Evolutionary conservation across 139 green algal species (phyloP).

Genomic region (Nannochloris sp.): DNA sequence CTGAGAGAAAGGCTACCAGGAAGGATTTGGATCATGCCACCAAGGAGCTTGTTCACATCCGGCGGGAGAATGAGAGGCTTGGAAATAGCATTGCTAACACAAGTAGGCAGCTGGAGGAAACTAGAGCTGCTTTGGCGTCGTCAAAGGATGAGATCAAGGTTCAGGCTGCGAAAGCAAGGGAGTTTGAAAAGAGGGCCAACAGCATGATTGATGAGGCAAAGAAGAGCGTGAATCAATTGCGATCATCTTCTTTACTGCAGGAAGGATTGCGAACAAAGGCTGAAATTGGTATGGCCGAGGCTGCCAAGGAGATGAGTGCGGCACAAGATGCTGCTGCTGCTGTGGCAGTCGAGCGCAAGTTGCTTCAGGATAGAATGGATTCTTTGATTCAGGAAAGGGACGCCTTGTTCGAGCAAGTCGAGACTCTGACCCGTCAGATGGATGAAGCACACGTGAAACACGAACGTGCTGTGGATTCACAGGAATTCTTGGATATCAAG

Average conservation of each 20-base stretch:
- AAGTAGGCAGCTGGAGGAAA: slow-evolving; percentile 1
- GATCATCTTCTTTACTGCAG: not conserved
- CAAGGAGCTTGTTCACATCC: slow-evolving; percentile 8
- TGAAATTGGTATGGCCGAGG: slow-evolving; percentile 23
- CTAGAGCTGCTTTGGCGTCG: not conserved
- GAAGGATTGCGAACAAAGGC: slow-evolving; percentile 15
- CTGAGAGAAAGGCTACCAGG: not conserved
- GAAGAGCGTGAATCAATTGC: not conserved
- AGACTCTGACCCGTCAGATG: not conserved
- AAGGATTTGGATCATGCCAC: slow-evolving; percentile 1
- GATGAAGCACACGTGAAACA: not conserved
- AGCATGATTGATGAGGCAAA: not conserved
- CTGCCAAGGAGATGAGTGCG: slow-evolving; percentile 4
- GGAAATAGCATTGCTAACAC: not conserved
- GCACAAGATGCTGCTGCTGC: slow-evolving; percentile 7
- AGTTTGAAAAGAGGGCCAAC: slow-evolving; percentile 6
- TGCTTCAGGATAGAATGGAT: slow-evolving; percentile 8
- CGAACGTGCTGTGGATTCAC: not conserved
- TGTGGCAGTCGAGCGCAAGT: slow-evolving; percentile 4
- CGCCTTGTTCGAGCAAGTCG: not conserved
- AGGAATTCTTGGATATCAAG: not conserved
- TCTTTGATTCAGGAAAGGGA: slow-evolving; percentile 5
- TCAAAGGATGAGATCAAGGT: slow-evolving; percentile 1
- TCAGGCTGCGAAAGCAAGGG: not conserved
- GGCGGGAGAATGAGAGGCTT: slow-evolving; percentile 3